Base-by-base conservation (phyloP, 1,284 basidiomycete genomes). In the Marasmius fiardii region DNA sequence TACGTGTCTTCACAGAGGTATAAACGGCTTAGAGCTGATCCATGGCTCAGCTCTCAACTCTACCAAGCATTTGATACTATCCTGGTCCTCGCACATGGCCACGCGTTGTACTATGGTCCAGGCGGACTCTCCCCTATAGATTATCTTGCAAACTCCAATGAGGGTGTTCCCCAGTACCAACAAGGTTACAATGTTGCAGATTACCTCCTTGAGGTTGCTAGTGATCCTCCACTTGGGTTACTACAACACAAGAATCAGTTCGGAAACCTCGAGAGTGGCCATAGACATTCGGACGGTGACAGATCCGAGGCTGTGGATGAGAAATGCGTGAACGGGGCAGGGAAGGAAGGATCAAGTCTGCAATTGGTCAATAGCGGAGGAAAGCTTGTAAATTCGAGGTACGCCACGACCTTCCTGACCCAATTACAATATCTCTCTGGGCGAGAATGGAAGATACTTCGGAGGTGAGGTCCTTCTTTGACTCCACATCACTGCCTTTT, bases 121-220 rank as follows among this genome's bases (percentile, higher is more conserved):
- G 92, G 92, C 0, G 81, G 81, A 0, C 80, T 84, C 54, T 77
- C 79, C 0, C 87, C 90, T 0, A 81, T 78, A 1, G 77, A 82
- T 11, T 78, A 88, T 66, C 90, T 95, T 57, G 62, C 70, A 56
- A 77, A 76, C 53, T 48, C 60, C 0, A 71, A 67, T 3, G 68
- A 59, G 67, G 14, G 78, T 33, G 37, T 47, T 16, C 53, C 47
- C 28, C 35, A 71, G 51, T 85, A 82, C 56, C 80, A 79, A 11
- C 74, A 82, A 43, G 92, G 90, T 0, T 93, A 94, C 74, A 96
- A 95, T 62, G 81, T 95, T 16, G 93, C 93, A 0, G 93, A 97
- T 68, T 90, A 93, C 65, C 78, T 95, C 14, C 77, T 96, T 12
- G 93, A 95, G 61, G 79, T 95, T 49, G 92, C 93, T 0, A 89